A percentile compares a stretch with the other conserved stretches of the same genome.
Evolutionary conservation across 345 rosid species (phyloP).

Genomic region (Camelina hispida): DNA sequence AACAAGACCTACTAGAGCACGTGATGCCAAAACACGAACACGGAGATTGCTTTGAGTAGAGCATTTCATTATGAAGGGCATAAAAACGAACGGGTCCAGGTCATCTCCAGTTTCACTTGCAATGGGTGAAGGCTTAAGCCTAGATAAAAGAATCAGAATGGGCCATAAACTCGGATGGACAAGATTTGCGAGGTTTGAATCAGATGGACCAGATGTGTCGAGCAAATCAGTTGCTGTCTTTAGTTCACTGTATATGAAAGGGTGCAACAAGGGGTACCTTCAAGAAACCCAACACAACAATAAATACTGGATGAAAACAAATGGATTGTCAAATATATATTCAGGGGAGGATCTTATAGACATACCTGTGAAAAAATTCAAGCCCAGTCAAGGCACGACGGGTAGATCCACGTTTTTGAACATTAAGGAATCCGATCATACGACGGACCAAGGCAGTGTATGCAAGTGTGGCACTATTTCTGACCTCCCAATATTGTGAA

Average conservation of each 20-base stretch:
- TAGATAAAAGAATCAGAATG: slow-evolving; percentile 83
- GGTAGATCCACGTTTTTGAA: slow-evolving; percentile 87
- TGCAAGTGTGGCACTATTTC: slow-evolving; percentile 93
- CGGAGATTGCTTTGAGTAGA: slow-evolving; percentile 86
- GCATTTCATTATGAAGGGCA: slow-evolving; percentile 92
- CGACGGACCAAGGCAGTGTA: slow-evolving; percentile 90
- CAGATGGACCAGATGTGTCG: slow-evolving; percentile 54
- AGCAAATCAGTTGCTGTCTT: slow-evolving; percentile 77
- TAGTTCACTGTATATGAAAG: slow-evolving; percentile 75
- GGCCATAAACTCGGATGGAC: slow-evolving; percentile 99
- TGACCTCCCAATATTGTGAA: slow-evolving; percentile 96
- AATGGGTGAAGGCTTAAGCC: slow-evolving; percentile 93
- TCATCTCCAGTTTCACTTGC: slow-evolving; percentile 88
- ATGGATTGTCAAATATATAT: not conserved
- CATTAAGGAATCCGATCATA: slow-evolving; percentile 92
- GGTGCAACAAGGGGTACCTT: slow-evolving; percentile 91
- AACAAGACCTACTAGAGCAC: slow-evolving; percentile 88
- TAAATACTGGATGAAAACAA: slow-evolving; percentile 24
- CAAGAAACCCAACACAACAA: slow-evolving; percentile 42
- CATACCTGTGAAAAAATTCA: slow-evolving; percentile 95
- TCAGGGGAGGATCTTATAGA: slow-evolving; percentile 16
- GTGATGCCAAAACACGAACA: slow-evolving; percentile 89
- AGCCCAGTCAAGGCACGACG: slow-evolving; percentile 87
- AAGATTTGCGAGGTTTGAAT: slow-evolving; percentile 64
- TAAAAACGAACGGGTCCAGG: slow-evolving; percentile 88